Conservation (phyloP, 495 filamentous ascomycete species). For the Saxophila tyrrhenica region DNA sequence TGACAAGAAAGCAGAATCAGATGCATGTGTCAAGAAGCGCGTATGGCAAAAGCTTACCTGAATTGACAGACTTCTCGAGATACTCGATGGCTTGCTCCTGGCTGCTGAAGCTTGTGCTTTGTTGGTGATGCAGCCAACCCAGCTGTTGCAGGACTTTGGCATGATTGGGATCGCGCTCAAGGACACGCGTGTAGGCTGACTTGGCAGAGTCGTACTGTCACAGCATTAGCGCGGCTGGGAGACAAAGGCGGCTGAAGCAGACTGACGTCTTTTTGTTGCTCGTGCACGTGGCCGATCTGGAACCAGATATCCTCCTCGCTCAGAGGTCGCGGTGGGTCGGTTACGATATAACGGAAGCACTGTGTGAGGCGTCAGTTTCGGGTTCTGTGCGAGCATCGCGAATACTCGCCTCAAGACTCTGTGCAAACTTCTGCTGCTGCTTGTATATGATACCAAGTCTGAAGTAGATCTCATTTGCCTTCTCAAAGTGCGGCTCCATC, state of each 20-base stretch:
- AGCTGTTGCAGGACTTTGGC: slow-evolving; percentile 98
- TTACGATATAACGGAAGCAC: slow-evolving; percentile 98
- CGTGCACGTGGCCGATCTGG: slow-evolving; percentile 97
- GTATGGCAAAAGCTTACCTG: too few species aligned
- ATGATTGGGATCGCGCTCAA: slow-evolving; percentile 90
- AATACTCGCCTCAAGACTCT: slow-evolving; percentile 72
- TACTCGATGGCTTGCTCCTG: slow-evolving; percentile 97
- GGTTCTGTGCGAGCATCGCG: neutral
- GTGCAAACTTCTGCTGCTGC: slow-evolving; percentile 86
- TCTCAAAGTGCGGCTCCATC: slow-evolving; percentile 97
- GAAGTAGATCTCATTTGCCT: slow-evolving; percentile 99
- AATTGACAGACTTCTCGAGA: slow-evolving; percentile 89
- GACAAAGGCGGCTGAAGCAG: neutral
- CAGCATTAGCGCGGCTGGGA: slow-evolving; percentile 25
- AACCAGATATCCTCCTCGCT: slow-evolving; percentile 99
- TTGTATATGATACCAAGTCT: slow-evolving; percentile 98
- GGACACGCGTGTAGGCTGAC: slow-evolving; percentile 78
- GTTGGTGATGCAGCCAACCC: slow-evolving; percentile 95
- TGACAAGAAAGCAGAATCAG: slow-evolving; percentile 37
- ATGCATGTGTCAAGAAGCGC: too few species aligned
- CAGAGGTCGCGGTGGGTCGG: slow-evolving; percentile 79
- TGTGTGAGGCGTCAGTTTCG: slow-evolving; percentile 27
- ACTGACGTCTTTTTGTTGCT: slow-evolving; percentile 96
- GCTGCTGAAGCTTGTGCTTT: slow-evolving; percentile 75
- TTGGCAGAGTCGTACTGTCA: slow-evolving; percentile 83